Percentiles rank a stretch among this genome's conserved stretches.
These are phyloP conservation scores for Ceratorhiza oryzae-sativae DNA, from an alignment of 1,284 basidiomycete genomes.

Conservation along the genomic window DNA sequence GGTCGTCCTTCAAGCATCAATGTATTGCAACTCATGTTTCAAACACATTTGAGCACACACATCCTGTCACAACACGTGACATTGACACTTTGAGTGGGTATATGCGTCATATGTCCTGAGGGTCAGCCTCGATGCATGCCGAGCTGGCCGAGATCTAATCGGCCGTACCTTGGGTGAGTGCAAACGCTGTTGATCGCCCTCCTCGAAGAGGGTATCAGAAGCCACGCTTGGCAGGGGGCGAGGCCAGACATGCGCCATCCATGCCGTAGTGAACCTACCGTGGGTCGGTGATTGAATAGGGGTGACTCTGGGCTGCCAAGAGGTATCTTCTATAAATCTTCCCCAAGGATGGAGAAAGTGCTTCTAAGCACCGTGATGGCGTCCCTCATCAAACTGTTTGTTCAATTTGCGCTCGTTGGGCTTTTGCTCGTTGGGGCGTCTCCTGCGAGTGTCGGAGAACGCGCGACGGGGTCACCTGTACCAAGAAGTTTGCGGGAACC, in stretches of 20 bases:
- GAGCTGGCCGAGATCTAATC: neutral
- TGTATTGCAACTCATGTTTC: too few species aligned
- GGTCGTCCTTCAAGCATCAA: too few species aligned
- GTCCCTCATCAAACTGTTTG: neutral
- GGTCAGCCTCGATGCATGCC: neutral
- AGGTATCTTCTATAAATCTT: neutral
- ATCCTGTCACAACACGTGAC: too few species aligned
- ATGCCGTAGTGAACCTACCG: neutral
- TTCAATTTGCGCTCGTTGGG: neutral
- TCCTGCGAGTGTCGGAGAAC: neutral
- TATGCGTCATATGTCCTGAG: neutral
- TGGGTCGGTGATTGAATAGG: neutral
- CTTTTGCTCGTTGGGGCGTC: neutral
- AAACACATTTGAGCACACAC: too few species aligned
- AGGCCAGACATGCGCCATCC: neutral
- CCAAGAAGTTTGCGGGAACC: neutral
- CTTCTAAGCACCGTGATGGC: neutral
- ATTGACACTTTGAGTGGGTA: neutral
- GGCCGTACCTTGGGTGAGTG: neutral
- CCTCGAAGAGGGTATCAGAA: neutral
- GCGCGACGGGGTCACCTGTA: neutral
- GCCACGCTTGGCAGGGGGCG: slow-evolving; percentile 13
- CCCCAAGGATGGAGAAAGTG: neutral
- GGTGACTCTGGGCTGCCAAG: neutral
- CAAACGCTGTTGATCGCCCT: neutral